These are phyloP conservation scores for Lipomyces starkeyi DNA, from an alignment of 805 yeast species.

Conservation along the genomic window DNA sequence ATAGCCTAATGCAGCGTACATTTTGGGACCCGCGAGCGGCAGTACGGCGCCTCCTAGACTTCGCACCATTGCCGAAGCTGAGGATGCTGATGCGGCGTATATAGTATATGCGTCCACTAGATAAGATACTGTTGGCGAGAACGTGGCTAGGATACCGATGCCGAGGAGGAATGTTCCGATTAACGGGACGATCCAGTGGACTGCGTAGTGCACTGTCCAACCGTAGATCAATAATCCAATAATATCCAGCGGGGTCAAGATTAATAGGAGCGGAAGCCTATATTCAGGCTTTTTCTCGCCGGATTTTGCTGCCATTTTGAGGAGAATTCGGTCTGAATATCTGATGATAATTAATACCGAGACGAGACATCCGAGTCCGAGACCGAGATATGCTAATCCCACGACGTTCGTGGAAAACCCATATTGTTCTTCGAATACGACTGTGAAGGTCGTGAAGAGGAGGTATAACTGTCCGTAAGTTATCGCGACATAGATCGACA, in stretches of 20 bases:
- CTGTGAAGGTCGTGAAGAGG: constrained; percentile 62
- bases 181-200: constrained; percentile 67
- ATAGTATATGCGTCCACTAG: constrained; percentile 73
- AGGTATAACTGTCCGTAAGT: constrained; percentile 70
- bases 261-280: constrained; percentile 59
- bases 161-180: constrained; percentile 68
- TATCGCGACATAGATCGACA: constrained; percentile 69
- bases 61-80: constrained; percentile 71
- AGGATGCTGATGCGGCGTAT: constrained; percentile 71
- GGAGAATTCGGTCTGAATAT: constrained; percentile 52
- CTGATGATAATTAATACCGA: constrained; percentile 59
- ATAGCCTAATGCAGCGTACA: constrained; percentile 42
- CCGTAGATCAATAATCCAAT: constrained; percentile 70
- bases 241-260: constrained; percentile 59
- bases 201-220: constrained; percentile 64
- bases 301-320: constrained; percentile 46
- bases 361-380: constrained; percentile 59
- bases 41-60: constrained; percentile 71
- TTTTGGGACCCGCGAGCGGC: constrained; percentile 65
- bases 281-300: constrained; percentile 70
- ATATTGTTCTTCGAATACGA: constrained; percentile 53
- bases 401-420: constrained; percentile 52
- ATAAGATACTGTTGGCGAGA: constrained; percentile 68
- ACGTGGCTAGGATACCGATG: constrained; percentile 62
- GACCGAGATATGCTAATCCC: constrained; percentile 64